phyloP scores from a whole-genome alignment of 73 alveolate species.

The Blepharisma stoltei region DNA sequence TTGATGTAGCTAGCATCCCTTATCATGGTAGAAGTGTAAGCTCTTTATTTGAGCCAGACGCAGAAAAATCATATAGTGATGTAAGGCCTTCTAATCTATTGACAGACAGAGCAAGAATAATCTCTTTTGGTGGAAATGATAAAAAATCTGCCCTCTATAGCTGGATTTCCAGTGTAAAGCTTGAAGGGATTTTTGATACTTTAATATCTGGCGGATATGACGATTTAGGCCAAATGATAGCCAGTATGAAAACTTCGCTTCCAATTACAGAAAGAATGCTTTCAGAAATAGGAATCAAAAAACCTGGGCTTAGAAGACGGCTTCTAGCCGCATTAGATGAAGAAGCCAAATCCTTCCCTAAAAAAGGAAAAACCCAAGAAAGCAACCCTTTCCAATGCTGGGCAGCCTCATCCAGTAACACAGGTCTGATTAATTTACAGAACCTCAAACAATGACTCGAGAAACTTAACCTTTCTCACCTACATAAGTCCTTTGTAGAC shows the following conservation, averaged over 20 bases:
- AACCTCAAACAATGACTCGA: not conserved
- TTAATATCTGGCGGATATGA: not conserved
- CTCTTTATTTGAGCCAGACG: not conserved
- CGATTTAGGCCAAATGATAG: not conserved
- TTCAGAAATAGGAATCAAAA: not conserved
- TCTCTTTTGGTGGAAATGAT: conserved; percentile 7
- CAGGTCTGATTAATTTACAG: not conserved
- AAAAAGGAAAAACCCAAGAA: not conserved
- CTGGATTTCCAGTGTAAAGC: not conserved
- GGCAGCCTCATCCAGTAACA: not conserved
- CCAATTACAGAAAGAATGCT: not conserved
- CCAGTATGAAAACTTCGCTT: not conserved
- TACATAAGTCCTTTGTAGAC: not conserved
- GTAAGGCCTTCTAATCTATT: not conserved
- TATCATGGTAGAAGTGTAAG: not conserved
- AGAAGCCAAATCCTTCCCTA: not conserved
- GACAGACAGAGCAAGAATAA: not conserved
- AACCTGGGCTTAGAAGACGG: conserved; percentile 15
- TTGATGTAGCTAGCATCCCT: not conserved
- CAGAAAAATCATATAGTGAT: not conserved
- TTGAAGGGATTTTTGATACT: not conserved
- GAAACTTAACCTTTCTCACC: not conserved
- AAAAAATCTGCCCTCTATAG: not conserved
- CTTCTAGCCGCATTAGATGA: not conserved
- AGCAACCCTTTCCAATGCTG: not conserved